phyloP scores from a whole-genome alignment of 2,329 filamentous ascomycete genomes.

The Parastagonospora nodorum region DNA sequence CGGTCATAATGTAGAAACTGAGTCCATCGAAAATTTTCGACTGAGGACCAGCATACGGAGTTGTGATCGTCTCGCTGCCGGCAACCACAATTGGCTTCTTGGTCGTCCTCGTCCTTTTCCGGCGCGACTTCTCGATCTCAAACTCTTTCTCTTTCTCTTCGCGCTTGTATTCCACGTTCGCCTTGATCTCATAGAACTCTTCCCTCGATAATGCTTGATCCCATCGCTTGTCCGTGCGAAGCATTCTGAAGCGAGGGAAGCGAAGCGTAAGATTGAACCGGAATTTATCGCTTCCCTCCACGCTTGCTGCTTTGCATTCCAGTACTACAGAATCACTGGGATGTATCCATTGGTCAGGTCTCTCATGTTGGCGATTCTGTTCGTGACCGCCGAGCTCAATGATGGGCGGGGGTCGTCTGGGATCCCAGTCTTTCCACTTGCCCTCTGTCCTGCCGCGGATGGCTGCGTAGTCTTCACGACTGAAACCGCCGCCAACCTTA shows the following conservation, averaged over 20 bases:
- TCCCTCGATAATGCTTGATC: constrained; percentile 75
- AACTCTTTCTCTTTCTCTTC: constrained; percentile 72
- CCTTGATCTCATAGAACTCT: constrained; percentile 75
- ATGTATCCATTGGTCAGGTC: constrained; percentile 90
- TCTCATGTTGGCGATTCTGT: constrained; percentile 74
- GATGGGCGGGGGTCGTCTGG: constrained; percentile 74
- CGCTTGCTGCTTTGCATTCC: constrained; percentile 84
- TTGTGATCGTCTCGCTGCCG: constrained; percentile 61
- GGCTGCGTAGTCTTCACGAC: constrained; percentile 79
- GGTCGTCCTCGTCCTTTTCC: constrained; percentile 64
- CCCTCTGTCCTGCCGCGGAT: constrained; percentile 84
- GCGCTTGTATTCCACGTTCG: constrained; percentile 70
- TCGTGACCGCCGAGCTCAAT: constrained; percentile 75
- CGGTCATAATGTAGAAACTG: constrained; percentile 83
- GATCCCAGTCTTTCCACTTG: constrained; percentile 89
- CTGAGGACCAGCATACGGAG: constrained; percentile 61
- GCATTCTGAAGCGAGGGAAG: constrained; percentile 84
- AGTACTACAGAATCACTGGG: constrained; percentile 86
- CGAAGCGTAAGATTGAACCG: constrained; percentile 77
- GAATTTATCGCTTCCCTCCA: constrained; percentile 77
- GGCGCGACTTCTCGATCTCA: constrained; percentile 70
- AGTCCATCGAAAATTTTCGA: constrained; percentile 74
- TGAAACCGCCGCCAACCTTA: constrained; percentile 95
- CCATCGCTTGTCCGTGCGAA: constrained; percentile 87
- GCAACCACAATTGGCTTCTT: constrained; percentile 76